Percentiles rank a stretch among this genome's conserved stretches.
These are phyloP conservation scores for Epichloe festucae DNA, from an alignment of 2,329 filamentous ascomycete genomes.

Conservation along the genomic window DNA sequence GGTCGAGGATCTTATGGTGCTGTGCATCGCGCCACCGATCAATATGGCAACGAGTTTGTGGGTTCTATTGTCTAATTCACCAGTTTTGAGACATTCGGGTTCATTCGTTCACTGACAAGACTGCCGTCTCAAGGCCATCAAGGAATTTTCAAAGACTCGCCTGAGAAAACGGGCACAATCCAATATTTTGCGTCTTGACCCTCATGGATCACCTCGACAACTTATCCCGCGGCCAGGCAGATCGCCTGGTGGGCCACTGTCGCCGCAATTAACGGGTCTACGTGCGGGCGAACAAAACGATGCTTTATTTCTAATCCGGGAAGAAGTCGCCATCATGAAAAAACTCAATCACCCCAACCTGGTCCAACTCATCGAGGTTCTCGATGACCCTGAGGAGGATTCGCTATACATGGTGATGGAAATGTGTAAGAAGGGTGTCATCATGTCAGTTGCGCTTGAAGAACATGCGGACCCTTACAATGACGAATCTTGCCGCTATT, in stretches of 20 bases:
- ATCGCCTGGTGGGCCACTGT: conserved; percentile 8
- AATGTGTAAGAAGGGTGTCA: conserved; percentile 95
- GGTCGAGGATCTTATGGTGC: conserved; percentile 92
- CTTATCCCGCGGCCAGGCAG: conserved; percentile 10
- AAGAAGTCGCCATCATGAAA: conserved; percentile 99
- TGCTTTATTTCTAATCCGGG: conserved; percentile 75
- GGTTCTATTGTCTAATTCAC: conserved; percentile 20
- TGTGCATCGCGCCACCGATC: conserved; percentile 80
- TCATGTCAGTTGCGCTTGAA: conserved; percentile 90
- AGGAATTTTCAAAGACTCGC: conserved; percentile 91
- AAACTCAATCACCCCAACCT: conserved; percentile 91
- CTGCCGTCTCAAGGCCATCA: conserved; percentile 58
- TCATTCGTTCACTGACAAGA: conserved; percentile 8
- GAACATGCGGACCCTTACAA: conserved; percentile 71
- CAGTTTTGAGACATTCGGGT: neutral
- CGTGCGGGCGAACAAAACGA: conserved; percentile 47
- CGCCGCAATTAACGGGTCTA: conserved; percentile 15
- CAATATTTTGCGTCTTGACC: conserved; percentile 54
- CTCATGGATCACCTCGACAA: conserved; percentile 20
- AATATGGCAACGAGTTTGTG: conserved; percentile 88
- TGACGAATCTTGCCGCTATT: conserved; percentile 70
- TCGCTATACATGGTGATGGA: conserved; percentile 98
- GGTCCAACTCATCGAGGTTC: conserved; percentile 84
- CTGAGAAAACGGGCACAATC: conserved; percentile 84
- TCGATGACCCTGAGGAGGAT: conserved; percentile 91